Conservation (phyloP, 805 yeast genomes). For the Wickerhamiella musiphila region DNA sequence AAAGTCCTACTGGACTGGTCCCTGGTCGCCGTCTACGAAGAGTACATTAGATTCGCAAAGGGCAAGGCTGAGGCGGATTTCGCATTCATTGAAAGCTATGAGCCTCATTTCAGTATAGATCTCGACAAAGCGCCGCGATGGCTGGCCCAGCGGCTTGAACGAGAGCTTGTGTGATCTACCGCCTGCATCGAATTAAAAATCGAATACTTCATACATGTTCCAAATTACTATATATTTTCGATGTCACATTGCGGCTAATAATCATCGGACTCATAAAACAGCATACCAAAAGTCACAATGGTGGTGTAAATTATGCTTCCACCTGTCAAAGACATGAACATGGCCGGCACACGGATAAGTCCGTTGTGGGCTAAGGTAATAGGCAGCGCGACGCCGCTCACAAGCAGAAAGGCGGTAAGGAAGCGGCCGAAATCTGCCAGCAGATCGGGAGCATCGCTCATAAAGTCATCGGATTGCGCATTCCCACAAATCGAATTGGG, state of each 20-base stretch:
- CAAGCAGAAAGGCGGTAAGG: slow-evolving; percentile 55
- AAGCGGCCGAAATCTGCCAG: slow-evolving; percentile 70
- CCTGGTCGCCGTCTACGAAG: slow-evolving; percentile 81
- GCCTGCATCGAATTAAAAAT: too few relatives aligned
- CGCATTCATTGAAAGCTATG: slow-evolving; percentile 62
- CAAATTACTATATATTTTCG: too few relatives aligned
- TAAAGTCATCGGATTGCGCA: slow-evolving; percentile 39
- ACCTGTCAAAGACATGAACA: slow-evolving; percentile 61
- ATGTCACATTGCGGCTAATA: too few relatives aligned
- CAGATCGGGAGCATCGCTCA: slow-evolving; percentile 32
- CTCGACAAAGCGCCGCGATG: slow-evolving; percentile 42
- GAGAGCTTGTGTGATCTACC: too few relatives aligned
- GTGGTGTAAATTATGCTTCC: slow-evolving; percentile 74
- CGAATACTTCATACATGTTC: too few relatives aligned
- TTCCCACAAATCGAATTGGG: slow-evolving; percentile 46
- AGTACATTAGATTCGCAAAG: slow-evolving; percentile 78
- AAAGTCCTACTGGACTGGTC: slow-evolving; percentile 86
- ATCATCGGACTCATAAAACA: slow-evolving; percentile 43
- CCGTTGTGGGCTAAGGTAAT: slow-evolving; percentile 58
- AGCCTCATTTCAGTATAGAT: slow-evolving; percentile 38
- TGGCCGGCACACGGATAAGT: slow-evolving; percentile 52
- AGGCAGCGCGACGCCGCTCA: slow-evolving; percentile 64
- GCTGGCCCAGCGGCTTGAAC: slow-evolving; percentile 21
- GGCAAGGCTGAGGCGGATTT: slow-evolving; percentile 88
- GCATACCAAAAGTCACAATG: slow-evolving; percentile 63